Base-by-base conservation (phyloP, 2,329 filamentous ascomycete species). In the Pestalotiopsis sp. region DNA sequence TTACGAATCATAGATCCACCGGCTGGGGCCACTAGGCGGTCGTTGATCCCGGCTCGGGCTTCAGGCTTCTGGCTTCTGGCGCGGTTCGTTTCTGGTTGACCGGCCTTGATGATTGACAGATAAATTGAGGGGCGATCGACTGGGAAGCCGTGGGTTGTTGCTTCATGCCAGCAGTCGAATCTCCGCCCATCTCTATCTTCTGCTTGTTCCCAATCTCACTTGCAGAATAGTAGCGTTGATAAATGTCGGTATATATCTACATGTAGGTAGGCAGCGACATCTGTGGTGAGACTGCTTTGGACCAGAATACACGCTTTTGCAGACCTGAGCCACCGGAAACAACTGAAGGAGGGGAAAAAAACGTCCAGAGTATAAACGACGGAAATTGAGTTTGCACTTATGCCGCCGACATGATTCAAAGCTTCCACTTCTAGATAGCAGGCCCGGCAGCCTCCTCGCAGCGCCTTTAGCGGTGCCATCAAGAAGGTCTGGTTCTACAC, bases 1-100 rank as follows among this genome's bases (percentile, higher is more conserved):
- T 62, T 36, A 62, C 59, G 59, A 62, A 39, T 62, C 59, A 62
- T 20, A 36, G n/a, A 62, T 62, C 59, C 59, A 62, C 59, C n/a
- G 59, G 31, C 13, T 20, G n/a, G 31, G 17, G 31, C 31, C 31
- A 36, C 31, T 36, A 36, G 31, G 25, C 31, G n/a, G n/a, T 20
- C 31, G 13, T 27, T 39, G 59, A 20, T 17, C n/a, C 27, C 59
- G n/a, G 27, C 13, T 59, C 56, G 17, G 20, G n/a, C 23, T 20
- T 23, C 25, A 17, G 31, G 25, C 36, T 20, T 36, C 14, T 13
- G 36, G 27, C 59, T 27, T 62, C 59, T 36, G n/a, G 31, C 31
- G 59, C 59, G 25, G 25, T 20, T 20, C 13, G 36, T 27, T 36
- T 20, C n/a, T 36, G n/a, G n/a, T 62, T 17, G 31, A 39, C n/a